Base-by-base conservation (phyloP, 495 filamentous ascomycete species). In the Aspergillus diversus region DNA sequence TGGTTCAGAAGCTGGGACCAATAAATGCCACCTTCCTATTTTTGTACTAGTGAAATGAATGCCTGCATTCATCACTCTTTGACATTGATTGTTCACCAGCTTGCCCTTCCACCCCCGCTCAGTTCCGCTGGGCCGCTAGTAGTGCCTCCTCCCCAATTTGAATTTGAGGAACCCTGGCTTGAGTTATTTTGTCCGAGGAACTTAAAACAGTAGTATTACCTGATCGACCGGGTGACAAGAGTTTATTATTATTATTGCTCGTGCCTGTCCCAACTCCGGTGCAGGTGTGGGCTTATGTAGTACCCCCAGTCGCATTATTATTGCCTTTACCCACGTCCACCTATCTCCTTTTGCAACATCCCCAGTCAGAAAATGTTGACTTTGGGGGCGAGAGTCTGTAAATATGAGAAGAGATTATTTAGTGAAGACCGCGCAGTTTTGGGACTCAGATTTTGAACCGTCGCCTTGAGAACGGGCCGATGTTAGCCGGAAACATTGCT, bases 171-270 rank as follows among this genome's bases (percentile, higher is more conserved):
- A 54, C 32, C 51, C 51, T 33, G 27, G 51, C 27, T 32, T 54
- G 51, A 54, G 51, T 54, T 9, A 54, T 54, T 54, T 54, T 54
- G 51, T 32, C 51, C 5, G 51, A 33, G 33, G 31, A 33, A 33
- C 17, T 33, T 34, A 54, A 33, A 54, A 33, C 27, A 34, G 21
- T 34, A 33, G 33, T 34, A 15, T 34, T 21, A 54, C 33, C 32
- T 54, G 51, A 34, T 54, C 33, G 51, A 54, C 51, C 33, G 13
- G 51, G 15, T 54, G 51, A 54, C 51, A 34, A 54, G 50, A 53
- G 51, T 54, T 33, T 54, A 54, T 54, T 54, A 34, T 12, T n/a
- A 54, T 33, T 15, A 33, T 34, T 34, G 47, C 47, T 50, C 47
- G 47, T 50, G 47, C 47, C 47, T 50, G n/a, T 50, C 21, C 16